Evolutionary conservation across 2,329 filamentous ascomycete genomes (phyloP), one percentile per base, ranked within the genome.

Genomic region (Neofusicoccum kwambonambiense): DNA sequence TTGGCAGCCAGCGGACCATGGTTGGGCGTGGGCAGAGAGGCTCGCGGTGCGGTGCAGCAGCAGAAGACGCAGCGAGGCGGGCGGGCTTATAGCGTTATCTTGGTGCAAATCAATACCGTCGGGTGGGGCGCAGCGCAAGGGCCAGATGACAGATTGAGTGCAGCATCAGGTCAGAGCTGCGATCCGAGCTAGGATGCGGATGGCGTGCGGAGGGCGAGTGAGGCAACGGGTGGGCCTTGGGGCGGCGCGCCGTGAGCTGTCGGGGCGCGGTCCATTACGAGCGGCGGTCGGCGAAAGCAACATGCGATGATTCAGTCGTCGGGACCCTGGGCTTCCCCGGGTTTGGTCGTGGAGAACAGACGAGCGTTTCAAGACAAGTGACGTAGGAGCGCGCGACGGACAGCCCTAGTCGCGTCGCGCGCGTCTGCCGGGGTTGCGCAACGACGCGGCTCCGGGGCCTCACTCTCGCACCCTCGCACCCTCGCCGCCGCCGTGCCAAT

Each of bases 1-100:
- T 31, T 8, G 62, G 22, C 31, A 65, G 45, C 63, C 63, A 65
- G 35, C 63, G 54, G 31, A 22, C 54, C 63, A 65, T 65, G 45
- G 39, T 37, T 35, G 47, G 8, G 3, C n/a, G 44, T 13, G 4
- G 17, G 9, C 2, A 31, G 4, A 12, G 42, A 19, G 8, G 62
- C 9, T 15, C 3, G 7, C 22, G 15, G 17, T 12, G 13, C 4
- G 49, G 15, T 8, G 50, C 11, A 12, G 0, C 7, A 17, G 6
- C 13, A 27, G n/a, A 31, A 2, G 44, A 34, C 17, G 34, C 27
- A 31, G 27, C 4, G 27, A 5, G 27, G 27, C 4, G 15, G 3
- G 31, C 22, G 45, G 17, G 34, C 47, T 47, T 64, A 58, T 64
- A 58, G 44, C 11, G 41, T n/a, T 44, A 45, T n/a, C 11, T 12